These are phyloP conservation scores for Arabis hirsuta DNA, from an alignment of 345 rosid genomes.

Conservation along the genomic window DNA sequence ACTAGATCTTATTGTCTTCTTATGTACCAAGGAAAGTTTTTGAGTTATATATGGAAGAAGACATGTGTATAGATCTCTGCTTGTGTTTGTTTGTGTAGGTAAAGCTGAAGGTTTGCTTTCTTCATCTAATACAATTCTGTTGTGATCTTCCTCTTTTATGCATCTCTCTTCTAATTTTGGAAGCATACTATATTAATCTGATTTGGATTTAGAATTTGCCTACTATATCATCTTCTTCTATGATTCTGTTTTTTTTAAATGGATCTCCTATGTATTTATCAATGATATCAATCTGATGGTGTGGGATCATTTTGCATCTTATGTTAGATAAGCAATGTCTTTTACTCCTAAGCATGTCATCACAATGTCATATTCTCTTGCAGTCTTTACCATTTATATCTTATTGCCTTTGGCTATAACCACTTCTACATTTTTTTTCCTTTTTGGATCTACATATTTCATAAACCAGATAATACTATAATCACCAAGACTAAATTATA, in stretches of 20 bases:
- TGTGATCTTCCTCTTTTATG: not conserved
- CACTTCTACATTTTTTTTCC: not conserved
- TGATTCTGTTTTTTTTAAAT: not conserved
- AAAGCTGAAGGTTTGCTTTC: too few relatives aligned
- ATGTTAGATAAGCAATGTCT: slow-evolving; percentile 7
- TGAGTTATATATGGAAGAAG: not conserved
- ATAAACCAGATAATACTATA: not conserved
- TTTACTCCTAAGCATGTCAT: not conserved
- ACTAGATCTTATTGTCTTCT: not conserved
- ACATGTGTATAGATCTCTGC: too few relatives aligned
- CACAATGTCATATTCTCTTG: not conserved
- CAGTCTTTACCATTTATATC: not conserved
- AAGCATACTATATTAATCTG: not conserved
- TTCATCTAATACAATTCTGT: too few relatives aligned
- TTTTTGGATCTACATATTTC: not conserved
- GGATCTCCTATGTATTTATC: not conserved
- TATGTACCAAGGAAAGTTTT: not conserved
- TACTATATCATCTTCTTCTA: slow-evolving; percentile 7
- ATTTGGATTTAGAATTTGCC: not conserved
- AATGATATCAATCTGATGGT: not conserved
- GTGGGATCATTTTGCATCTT: slow-evolving; percentile 10
- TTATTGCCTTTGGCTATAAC: slow-evolving; percentile 1
- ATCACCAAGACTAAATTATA: slow-evolving; percentile 6
- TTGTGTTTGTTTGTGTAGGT: not conserved
- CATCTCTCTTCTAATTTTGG: not conserved